A percentile compares a stretch with the other conserved stretches of the same genome.
These are phyloP conservation scores for Colletotrichum sp. DNA, from an alignment of 2,329 filamentous ascomycete species.

Conservation along the genomic window DNA sequence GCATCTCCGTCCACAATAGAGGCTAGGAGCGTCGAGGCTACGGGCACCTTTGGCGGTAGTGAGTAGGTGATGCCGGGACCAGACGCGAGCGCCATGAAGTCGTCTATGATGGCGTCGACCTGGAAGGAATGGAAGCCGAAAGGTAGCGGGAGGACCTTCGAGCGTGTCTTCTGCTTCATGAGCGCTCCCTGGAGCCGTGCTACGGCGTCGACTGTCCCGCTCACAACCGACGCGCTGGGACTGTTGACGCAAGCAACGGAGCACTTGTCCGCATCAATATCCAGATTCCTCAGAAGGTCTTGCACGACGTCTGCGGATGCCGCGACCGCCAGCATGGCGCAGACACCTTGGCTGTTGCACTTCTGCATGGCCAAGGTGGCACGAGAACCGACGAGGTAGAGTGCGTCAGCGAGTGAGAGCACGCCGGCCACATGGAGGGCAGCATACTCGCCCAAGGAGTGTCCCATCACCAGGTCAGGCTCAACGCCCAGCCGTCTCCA, in stretches of 20 bases:
- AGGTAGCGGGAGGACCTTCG: constrained; percentile 35
- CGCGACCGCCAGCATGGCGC: not conserved
- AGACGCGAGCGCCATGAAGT: constrained; percentile 47
- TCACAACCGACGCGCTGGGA: constrained; percentile 65
- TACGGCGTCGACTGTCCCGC: constrained; percentile 36
- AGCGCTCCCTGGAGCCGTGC: not conserved
- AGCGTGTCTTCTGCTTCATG: constrained; percentile 30
- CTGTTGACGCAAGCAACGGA: constrained; percentile 66
- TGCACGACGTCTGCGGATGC: not conserved
- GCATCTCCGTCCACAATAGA: not conserved
- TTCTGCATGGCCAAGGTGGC: constrained; percentile 53
- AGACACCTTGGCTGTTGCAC: not conserved
- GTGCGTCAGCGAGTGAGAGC: constrained; percentile 38
- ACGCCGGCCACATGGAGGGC: constrained; percentile 35
- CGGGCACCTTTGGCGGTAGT: not conserved
- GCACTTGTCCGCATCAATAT: not conserved
- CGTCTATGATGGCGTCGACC: constrained; percentile 45
- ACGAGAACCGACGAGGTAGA: constrained; percentile 66
- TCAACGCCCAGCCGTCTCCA: constrained; percentile 34
- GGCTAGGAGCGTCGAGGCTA: not conserved
- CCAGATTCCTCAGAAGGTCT: not conserved
- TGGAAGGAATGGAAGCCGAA: constrained; percentile 43
- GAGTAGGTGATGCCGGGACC: not conserved
- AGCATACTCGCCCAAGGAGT: constrained; percentile 41
- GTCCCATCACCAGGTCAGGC: constrained; percentile 35